Conservation (phyloP, 108 stramenopile genomes). For the Cyclotella sp. region DNA sequence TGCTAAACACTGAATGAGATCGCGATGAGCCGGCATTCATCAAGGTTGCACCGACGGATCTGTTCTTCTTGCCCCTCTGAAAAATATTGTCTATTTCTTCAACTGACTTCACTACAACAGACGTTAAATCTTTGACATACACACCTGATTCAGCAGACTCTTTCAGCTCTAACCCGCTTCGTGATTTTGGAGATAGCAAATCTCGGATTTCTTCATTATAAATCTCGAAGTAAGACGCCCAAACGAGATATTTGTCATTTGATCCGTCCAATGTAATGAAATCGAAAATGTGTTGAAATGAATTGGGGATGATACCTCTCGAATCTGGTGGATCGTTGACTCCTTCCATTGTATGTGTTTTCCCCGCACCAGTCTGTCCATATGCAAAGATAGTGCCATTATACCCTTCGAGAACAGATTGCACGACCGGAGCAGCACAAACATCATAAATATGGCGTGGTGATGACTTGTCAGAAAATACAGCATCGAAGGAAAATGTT, state of each 20-base stretch:
- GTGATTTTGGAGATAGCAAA: constrained; percentile 73
- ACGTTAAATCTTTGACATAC: constrained; percentile 88
- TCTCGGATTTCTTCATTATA: constrained; percentile 99
- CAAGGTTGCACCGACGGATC: constrained; percentile 86
- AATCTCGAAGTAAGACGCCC: constrained; percentile 96
- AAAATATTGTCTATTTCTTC: constrained; percentile 86
- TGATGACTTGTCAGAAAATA: constrained; percentile 79
- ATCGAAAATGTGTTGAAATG: constrained; percentile 91
- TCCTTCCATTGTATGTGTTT: constrained; percentile 97
- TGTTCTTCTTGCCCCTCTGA: constrained; percentile 87
- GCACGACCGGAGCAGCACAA: constrained; percentile 90
- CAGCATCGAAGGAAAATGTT: constrained; percentile 96
- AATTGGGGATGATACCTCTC: constrained; percentile 95
- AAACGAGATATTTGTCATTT: constrained; percentile 90
- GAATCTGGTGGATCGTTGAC: constrained; percentile 68
- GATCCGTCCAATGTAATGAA: constrained; percentile 65
- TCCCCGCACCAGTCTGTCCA: constrained; percentile 96
- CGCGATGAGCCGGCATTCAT: constrained; percentile 93
- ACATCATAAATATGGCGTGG: constrained; percentile 93
- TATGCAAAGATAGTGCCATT: constrained; percentile 99
- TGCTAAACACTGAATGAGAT: constrained; percentile 91
- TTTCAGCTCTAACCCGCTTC: constrained; percentile 80
- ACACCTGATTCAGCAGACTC: constrained; percentile 80
- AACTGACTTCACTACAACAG: constrained; percentile 74
- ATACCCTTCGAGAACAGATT: constrained; percentile 95